Conservation (phyloP, 2,329 filamentous ascomycete species). For the Diaporthe ilicicola region DNA sequence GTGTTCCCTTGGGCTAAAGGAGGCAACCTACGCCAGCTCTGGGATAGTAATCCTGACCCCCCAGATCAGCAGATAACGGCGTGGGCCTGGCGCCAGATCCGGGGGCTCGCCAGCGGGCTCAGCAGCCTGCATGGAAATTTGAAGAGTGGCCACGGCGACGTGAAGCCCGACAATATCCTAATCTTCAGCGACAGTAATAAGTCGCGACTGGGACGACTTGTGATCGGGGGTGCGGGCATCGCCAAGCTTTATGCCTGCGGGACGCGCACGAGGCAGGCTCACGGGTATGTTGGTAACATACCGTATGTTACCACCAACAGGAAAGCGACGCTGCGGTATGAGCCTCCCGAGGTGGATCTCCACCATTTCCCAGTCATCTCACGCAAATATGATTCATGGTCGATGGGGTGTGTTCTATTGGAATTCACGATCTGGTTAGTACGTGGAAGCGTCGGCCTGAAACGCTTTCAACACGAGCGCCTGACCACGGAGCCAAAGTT, state of each 20-base stretch:
- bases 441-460: neutral
- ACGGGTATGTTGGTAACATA: neutral
- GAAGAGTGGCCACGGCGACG: neutral
- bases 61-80: neutral
- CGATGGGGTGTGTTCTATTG: conserved; percentile 9
- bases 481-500: neutral
- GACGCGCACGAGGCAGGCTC: neutral
- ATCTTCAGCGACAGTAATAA: neutral
- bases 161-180: conserved; percentile 25
- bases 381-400: conserved; percentile 22
- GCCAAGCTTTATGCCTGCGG: neutral
- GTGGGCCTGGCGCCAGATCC: neutral
- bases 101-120: neutral
- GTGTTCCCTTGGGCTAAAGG: neutral
- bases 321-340: neutral
- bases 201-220: neutral
- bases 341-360: conserved; percentile 5
- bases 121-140: neutral
- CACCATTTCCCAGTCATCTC: neutral
- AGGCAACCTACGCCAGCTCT: neutral
- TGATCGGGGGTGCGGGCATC: conserved; percentile 3
- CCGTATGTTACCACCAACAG: neutral
- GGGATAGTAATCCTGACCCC: neutral
- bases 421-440: conserved; percentile 19
- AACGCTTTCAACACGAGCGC: neutral